These are phyloP conservation scores for Neoscytalidium dimidiatum DNA, from an alignment of 2,329 filamentous ascomycete species.

Conservation along the genomic window DNA sequence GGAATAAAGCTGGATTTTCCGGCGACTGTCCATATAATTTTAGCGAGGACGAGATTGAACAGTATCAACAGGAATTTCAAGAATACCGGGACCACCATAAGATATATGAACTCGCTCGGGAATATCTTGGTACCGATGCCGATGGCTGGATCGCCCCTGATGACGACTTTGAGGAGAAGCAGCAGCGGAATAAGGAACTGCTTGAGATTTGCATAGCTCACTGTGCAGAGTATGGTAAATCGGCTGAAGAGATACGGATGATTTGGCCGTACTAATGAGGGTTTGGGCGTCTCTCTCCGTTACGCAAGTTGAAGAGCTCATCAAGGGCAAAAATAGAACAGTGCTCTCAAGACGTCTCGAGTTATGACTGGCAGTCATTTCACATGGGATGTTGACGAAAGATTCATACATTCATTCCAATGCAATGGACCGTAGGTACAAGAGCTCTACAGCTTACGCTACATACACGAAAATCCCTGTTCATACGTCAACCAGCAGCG, in stretches of 20 bases:
- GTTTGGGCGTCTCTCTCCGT: background rate
- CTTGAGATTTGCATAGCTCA: constrained; percentile 16
- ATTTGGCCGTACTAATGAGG: background rate
- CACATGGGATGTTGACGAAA: too few relatives aligned
- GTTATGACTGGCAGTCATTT: too few relatives aligned
- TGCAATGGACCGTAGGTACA: too few relatives aligned
- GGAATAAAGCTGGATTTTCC: constrained; percentile 29
- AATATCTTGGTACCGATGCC: constrained; percentile 34
- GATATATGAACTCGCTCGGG: constrained; percentile 30
- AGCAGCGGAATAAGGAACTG: constrained; percentile 30
- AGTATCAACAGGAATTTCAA: constrained; percentile 32
- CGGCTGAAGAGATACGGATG: background rate
- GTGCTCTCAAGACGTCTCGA: background rate
- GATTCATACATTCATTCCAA: too few relatives aligned
- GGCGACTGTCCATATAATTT: constrained; percentile 32
- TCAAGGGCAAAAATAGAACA: background rate
- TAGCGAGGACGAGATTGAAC: constrained; percentile 30
- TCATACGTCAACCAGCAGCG: too few relatives aligned
- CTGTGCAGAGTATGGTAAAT: constrained; percentile 21
- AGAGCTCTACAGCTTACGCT: too few relatives aligned
- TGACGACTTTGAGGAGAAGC: constrained; percentile 30
- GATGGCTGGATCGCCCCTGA: constrained; percentile 40
- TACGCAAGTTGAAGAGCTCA: background rate
- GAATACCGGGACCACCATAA: constrained; percentile 33
- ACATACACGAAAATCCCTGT: too few relatives aligned